phyloP scores from a whole-genome alignment of 805 yeast species.

The Candida nemodendra region DNA sequence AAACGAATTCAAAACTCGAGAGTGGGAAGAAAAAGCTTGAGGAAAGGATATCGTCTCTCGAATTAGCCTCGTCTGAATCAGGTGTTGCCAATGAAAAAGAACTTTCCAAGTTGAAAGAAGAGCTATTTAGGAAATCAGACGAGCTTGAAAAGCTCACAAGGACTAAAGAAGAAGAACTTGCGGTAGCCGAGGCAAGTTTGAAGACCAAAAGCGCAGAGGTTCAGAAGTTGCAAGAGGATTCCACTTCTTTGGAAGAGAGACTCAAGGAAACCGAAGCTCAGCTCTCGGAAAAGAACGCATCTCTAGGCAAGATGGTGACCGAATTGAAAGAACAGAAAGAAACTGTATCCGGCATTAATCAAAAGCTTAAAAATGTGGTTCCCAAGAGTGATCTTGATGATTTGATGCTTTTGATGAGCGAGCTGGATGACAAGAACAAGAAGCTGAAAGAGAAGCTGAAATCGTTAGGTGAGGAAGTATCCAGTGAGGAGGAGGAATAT shows the following conservation, averaged over 20 bases:
- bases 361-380: slow-evolving; percentile 30
- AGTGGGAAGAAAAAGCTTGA: slow-evolving; percentile 2
- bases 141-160: slow-evolving; percentile 5
- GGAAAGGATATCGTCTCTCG: slow-evolving; percentile 2
- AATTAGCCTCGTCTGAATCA: not conserved
- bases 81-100: not conserved
- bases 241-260: slow-evolving; percentile 6
- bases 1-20: not conserved
- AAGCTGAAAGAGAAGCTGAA: slow-evolving; percentile 54
- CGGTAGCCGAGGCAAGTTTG: not conserved
- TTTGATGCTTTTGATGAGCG: slow-evolving; percentile 70
- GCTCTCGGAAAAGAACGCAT: not conserved
- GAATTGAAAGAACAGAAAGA: slow-evolving; percentile 5
- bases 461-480: slow-evolving; percentile 55
- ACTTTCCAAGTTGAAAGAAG: not conserved
- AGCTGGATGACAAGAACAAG: slow-evolving; percentile 66
- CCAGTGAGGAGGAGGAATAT: slow-evolving; percentile 70
- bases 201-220: slow-evolving; percentile 1
- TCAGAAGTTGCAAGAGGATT: not conserved
- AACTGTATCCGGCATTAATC: slow-evolving; percentile 2
- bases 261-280: slow-evolving; percentile 6
- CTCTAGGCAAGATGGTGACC: slow-evolving; percentile 1
- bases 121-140: slow-evolving; percentile 1
- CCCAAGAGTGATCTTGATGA: slow-evolving; percentile 66
- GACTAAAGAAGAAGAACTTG: not conserved